Percentiles rank a stretch among this genome's conserved stretches.
These are phyloP conservation scores for Yarrowia sp. DNA, from an alignment of 805 yeast genomes.

Conservation along the genomic window DNA sequence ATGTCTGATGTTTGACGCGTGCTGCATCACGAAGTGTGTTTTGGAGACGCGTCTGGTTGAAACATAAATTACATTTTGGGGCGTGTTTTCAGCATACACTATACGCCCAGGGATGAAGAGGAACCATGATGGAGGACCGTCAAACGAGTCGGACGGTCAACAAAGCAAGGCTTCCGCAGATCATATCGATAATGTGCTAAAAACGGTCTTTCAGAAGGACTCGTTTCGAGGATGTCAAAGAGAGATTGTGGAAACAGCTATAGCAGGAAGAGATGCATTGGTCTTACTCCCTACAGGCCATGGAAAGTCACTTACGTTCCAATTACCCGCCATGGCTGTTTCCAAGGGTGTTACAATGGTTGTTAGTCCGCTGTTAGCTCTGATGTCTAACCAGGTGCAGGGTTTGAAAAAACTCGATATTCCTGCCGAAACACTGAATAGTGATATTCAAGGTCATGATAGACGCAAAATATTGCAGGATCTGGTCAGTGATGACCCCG, in stretches of 20 bases:
- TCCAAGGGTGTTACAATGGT: conserved; percentile 75
- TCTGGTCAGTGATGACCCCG: conserved; percentile 65
- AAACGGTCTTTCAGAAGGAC: conserved; percentile 30
- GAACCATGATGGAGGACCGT: neutral
- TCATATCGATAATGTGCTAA: conserved; percentile 2
- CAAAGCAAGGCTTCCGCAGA: neutral
- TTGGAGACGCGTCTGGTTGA: too few relatives aligned
- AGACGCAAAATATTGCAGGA: conserved; percentile 59
- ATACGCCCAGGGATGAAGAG: neutral
- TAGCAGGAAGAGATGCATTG: conserved; percentile 72
- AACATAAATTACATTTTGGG: too few relatives aligned
- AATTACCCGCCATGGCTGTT: conserved; percentile 77
- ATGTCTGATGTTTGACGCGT: neutral
- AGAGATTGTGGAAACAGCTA: conserved; percentile 33
- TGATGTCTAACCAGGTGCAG: conserved; percentile 94
- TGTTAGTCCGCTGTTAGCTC: conserved; percentile 86
- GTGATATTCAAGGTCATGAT: conserved; percentile 64
- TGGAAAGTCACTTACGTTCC: conserved; percentile 93
- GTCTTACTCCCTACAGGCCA: conserved; percentile 98
- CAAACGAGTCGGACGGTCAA: neutral
- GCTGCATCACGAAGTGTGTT: too few relatives aligned
- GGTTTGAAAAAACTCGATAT: conserved; percentile 66
- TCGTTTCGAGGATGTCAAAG: conserved; percentile 35
- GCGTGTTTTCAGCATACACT: neutral
- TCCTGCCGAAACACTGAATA: conserved; percentile 82